These are phyloP conservation scores for Colletotrichum tofieldiae DNA, from an alignment of 2,329 filamentous ascomycete genomes.

Conservation along the genomic window DNA sequence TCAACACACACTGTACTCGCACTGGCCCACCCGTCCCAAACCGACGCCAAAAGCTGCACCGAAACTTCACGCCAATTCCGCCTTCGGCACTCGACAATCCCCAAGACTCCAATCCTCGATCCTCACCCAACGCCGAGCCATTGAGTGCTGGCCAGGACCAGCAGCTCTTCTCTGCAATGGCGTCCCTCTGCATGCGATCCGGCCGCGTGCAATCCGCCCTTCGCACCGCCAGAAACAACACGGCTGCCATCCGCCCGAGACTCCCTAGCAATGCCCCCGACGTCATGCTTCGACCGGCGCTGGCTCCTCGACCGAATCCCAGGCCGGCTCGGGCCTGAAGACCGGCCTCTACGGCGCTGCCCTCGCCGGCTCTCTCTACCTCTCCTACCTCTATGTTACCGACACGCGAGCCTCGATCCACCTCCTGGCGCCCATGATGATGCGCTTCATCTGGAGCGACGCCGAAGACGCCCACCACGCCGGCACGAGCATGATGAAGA, in stretches of 20 bases:
- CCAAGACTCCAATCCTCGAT: constrained; percentile 18
- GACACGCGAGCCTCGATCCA: constrained; percentile 82
- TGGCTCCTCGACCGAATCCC: constrained; percentile 47
- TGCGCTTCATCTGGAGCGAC: constrained; percentile 79
- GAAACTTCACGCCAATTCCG: constrained; percentile 21
- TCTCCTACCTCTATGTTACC: constrained; percentile 78
- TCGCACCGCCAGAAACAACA: constrained; percentile 41
- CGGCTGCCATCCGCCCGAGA: constrained; percentile 44
- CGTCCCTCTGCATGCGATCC: constrained; percentile 49
- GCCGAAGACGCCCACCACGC: constrained; percentile 94
- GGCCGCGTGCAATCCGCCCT: constrained; percentile 47
- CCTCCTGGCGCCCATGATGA: constrained; percentile 74
- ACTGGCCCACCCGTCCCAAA: constrained; percentile 18
- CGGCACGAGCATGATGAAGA: constrained; percentile 80
- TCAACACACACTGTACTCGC: background rate
- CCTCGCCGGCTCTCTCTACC: constrained; percentile 59
- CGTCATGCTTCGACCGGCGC: constrained; percentile 51
- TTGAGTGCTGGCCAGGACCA: constrained; percentile 53
- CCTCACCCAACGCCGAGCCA: constrained; percentile 47
- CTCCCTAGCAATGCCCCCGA: constrained; percentile 48
- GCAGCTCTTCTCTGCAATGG: constrained; percentile 50
- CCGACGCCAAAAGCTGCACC: constrained; percentile 27
- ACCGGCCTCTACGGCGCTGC: constrained; percentile 58
- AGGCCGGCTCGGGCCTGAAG: constrained; percentile 53
- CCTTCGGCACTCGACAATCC: constrained; percentile 22